Evolutionary conservation across 2,329 filamentous ascomycete species (phyloP), one percentile per base, ranked within the genome.

Genomic region (Westerdykella sp.): DNA sequence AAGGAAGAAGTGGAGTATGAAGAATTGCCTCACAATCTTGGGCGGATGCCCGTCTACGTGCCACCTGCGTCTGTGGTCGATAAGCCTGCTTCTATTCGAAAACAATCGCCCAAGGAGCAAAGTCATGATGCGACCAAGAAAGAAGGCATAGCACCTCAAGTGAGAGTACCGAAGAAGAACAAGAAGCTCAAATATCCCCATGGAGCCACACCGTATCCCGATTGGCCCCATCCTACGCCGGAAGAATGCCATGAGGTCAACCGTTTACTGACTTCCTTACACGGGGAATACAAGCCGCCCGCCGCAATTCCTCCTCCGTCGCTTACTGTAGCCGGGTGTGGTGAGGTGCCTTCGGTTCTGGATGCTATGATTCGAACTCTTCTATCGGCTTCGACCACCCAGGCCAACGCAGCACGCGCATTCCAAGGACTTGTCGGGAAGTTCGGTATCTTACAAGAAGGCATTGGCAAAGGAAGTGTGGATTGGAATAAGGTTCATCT

Each of bases 161-260:
- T 41, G 11, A 22, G 30, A 4, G 56, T 55, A 14, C 45, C 47
- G 4, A 63, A 55, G 16, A 50, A 45, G 30, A 66, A 68, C 45
- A 66, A 62, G 41, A 60, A 61, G 37, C 58, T 63, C 36, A 72
- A 73, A 47, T 65, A 61, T 40, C 63, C 65, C 37, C 73, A 73
- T 43, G 69, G 71, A 11, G 61, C 76, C 21, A 73, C 80, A 1
- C 87, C 87, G 0, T 94, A 84, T 50, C 84, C 85, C 0, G 72
- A 83, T 44, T 84, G 79, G 62, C 54, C 64, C 2, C 76, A 74
- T 43, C 87, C 87, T 0, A 88, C 83, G 0, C 56, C 73, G 0
- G 77, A 81, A 40, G 80, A 87, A 53, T 90, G 86, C 58, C 74
- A 83, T 49, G 75, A 84, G 54, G 84, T 91, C 4, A 78, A 81